Evolutionary conservation across 768 basidiomycete species (phyloP), one percentile per base, ranked within the genome.

Genomic region (Podaxis sp.): DNA sequence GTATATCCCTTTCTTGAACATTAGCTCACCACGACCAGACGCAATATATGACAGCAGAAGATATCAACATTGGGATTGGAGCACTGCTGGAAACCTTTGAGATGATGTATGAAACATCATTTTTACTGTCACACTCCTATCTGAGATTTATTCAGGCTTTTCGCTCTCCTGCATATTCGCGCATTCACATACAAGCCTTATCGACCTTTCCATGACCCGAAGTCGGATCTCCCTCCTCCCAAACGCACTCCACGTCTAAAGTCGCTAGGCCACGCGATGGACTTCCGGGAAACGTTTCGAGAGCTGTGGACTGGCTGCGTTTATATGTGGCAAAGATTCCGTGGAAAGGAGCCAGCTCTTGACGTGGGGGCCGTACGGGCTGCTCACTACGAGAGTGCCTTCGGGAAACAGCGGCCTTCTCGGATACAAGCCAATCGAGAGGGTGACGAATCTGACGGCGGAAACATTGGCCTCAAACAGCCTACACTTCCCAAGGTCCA

Each of bases 141-240:
- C 12, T 49, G 36, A 27, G 41, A 59, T 4, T 41, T 27, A 8
- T 27, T 2, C 68, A 87, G 86, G 71, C 65, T 87, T 25, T 89
- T 90, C 67, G 86, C 86, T 4, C 82, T 89, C 56, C 70, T 91
- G 4, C 91, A 93, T 72, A 77, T 93, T 71, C 77, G 79, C 51
- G 89, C 89, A 4, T 93, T 91, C 74, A 81, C 83, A 13, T 91
- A 91, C 73, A 83, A 81, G 66, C 81, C 82, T 1, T 91, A 91
- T 71, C 73, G 74, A 19, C 76, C 74, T 17, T 70, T 67, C 33
- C 68, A 72, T 61, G 61, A 66, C 43, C 67, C 72, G 5, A 66
- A 70, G 24, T 74, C 75, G 7, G 72, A 73, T 27, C 69, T 66
- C 3, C 59, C 73, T 0, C 69, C 70, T 51, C 74, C 77, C 4